Conservation (phyloP, 305 asterid species). For the Fraxinus velutina region DNA sequence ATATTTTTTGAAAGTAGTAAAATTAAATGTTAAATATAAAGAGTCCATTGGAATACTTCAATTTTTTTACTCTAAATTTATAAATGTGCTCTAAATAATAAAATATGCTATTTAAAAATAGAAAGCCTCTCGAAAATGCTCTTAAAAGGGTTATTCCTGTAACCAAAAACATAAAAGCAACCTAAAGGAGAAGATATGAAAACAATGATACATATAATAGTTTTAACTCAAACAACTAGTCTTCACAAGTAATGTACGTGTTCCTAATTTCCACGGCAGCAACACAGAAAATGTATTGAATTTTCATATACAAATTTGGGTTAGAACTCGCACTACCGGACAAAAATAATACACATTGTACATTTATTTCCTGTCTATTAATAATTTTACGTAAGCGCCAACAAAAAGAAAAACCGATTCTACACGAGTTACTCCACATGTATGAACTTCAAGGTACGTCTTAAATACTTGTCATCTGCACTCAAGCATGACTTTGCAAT, state of each 20-base stretch:
- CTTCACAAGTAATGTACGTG: background rate
- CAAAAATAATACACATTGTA: background rate
- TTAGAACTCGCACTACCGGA: background rate
- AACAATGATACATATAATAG: background rate
- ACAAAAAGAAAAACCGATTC: background rate
- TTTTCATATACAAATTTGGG: background rate
- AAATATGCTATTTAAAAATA: too few species aligned
- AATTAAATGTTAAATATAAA: too few species aligned
- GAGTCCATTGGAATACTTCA: background rate
- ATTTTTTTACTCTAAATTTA: too few species aligned
- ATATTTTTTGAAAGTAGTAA: too few species aligned
- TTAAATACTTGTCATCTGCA: constrained; percentile 47
- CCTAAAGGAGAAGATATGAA: background rate
- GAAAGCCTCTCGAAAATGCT: background rate
- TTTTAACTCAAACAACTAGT: background rate
- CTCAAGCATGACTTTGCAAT: constrained; percentile 57
- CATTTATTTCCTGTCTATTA: background rate
- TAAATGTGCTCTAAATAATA: too few species aligned
- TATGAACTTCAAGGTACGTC: constrained; percentile 46
- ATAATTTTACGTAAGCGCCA: background rate
- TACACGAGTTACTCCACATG: constrained; percentile 21
- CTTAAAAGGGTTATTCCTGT: background rate
- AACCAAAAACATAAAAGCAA: background rate
- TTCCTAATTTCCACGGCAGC: background rate
- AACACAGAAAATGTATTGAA: background rate